Evolutionary conservation across 2,329 filamentous ascomycete genomes (phyloP).

Genomic region (Monilinia fructicola): DNA sequence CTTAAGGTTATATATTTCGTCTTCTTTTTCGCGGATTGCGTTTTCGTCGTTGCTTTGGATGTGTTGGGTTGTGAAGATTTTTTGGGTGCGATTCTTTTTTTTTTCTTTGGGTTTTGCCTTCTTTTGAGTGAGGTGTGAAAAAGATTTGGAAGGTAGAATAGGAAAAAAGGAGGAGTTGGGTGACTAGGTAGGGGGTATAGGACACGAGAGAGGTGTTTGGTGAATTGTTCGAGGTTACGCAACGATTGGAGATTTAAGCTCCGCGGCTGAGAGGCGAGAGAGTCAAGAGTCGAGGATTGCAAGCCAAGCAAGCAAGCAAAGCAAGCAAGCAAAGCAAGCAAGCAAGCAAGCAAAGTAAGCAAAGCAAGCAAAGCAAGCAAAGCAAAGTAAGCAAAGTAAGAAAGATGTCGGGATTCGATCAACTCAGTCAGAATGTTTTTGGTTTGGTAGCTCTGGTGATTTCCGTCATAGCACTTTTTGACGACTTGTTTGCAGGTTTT

Average conservation of each 20-base stretch:
- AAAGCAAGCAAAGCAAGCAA: no score
- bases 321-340: no score
- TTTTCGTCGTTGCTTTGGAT: no score
- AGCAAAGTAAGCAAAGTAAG: not conserved
- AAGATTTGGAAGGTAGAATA: not conserved
- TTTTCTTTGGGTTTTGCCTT: no score
- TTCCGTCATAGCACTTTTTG: constrained; percentile 41
- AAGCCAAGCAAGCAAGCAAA: no score
- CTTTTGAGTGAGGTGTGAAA: no score
- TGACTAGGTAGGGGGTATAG: not conserved
- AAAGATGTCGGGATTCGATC: constrained; percentile 27
- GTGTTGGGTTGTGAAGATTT: no score
- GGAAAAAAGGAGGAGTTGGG: not conserved
- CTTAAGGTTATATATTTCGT: no score
- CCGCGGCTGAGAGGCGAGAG: not conserved
- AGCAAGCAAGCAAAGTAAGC: no score
- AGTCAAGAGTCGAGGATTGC: no score
- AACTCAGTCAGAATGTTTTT: constrained; percentile 37
- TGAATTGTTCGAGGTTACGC: not conserved
- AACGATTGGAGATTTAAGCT: not conserved
- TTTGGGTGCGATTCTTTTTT: no score
- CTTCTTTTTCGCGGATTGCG: no score
- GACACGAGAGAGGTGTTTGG: not conserved
- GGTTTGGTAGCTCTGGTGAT: constrained; percentile 41
- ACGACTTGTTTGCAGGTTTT: constrained; percentile 40